phyloP scores from a whole-genome alignment of 495 filamentous ascomycete species.

The Clavariopsis aquatica region DNA sequence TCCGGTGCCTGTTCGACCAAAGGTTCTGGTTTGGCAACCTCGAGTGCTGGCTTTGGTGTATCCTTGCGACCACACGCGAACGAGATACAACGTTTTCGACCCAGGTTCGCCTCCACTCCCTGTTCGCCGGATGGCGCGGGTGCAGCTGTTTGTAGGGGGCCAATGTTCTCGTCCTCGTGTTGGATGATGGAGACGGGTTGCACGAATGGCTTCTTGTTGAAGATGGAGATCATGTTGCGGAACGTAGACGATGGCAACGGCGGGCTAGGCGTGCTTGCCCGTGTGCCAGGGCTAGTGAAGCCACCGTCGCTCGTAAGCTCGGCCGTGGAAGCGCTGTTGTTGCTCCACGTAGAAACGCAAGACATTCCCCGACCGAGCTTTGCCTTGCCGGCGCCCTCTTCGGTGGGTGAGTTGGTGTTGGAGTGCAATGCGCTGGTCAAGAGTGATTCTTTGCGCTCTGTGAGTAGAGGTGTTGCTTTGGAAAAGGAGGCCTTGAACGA shows the following conservation, averaged over 20 bases:
- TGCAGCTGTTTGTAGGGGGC: constrained; percentile 23
- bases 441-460: constrained; percentile 35
- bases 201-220: constrained; percentile 41
- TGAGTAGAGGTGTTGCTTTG: constrained; percentile 16
- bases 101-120: constrained; percentile 51
- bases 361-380: constrained; percentile 43
- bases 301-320: constrained; percentile 92
- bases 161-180: constrained; percentile 43
- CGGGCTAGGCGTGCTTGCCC: constrained; percentile 85
- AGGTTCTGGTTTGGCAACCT: constrained; percentile 14
- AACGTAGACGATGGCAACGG: constrained; percentile 55
- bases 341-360: constrained; percentile 72
- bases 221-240: constrained; percentile 40
- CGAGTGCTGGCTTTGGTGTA: constrained; percentile 45
- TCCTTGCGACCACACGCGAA: constrained; percentile 75
- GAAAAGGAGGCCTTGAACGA: constrained; percentile 31
- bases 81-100: constrained; percentile 83
- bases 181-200: constrained; percentile 30
- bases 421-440: constrained; percentile 33
- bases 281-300: constrained; percentile 78
- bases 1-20: constrained; percentile 38
- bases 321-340: constrained; percentile 74
- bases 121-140: constrained; percentile 28
- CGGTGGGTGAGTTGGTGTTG: constrained; percentile 22
- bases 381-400: constrained; percentile 12